Evolutionary conservation across 495 filamentous ascomycete genomes (phyloP), one percentile per base, ranked within the genome.

Genomic region (Thozetella sp.): DNA sequence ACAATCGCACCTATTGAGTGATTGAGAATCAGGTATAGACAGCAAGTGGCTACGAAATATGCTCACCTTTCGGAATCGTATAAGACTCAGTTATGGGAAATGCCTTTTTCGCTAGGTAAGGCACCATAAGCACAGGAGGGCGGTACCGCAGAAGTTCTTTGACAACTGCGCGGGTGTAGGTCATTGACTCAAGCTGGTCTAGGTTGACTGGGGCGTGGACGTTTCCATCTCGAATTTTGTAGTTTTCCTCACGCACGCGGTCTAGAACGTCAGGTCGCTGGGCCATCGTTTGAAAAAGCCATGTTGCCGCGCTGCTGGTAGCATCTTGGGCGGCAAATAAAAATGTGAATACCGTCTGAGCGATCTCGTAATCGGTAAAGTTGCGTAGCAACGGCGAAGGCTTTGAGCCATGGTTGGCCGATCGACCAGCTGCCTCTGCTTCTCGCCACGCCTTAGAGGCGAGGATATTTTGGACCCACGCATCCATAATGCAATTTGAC

Each of bases 291-390:
- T 99, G 95, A 84, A 97, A 96, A 62, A 98, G 76, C 91, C 94
- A 98, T 51, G 93, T 97, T 61, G 83, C 85, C 56, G 96, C 95
- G 59, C 91, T 93, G 73, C 90, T 93, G 55, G 95, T 97, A 55
- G 95, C 95, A 72, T 99, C 95, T 76, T 99, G 95, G 27, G 92
- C 96, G 53, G 96, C 95, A 77, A 99, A 99, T 53, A 99, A 82
- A 84, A 99, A 97, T 55, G 95, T 97, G 80, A 98, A 96, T 61
- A 99, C 66, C 11, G 96, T 98, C 82, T 95, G 92, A 54, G 93
- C 82, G 69, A 99, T 97, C 73, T 99, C 95, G 61, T 86, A 92
- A 67, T 99, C 90, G 73, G 85, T 87, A 76, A 99, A 99, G 26
- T 90, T 84, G 66, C 93, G 89, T 51, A 98, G 83, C 22, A 97